Percentiles rank a stretch among this genome's conserved stretches.
These are phyloP conservation scores for Colletotrichum acutatum DNA, from an alignment of 2,329 filamentous ascomycete genomes.

Conservation along the genomic window DNA sequence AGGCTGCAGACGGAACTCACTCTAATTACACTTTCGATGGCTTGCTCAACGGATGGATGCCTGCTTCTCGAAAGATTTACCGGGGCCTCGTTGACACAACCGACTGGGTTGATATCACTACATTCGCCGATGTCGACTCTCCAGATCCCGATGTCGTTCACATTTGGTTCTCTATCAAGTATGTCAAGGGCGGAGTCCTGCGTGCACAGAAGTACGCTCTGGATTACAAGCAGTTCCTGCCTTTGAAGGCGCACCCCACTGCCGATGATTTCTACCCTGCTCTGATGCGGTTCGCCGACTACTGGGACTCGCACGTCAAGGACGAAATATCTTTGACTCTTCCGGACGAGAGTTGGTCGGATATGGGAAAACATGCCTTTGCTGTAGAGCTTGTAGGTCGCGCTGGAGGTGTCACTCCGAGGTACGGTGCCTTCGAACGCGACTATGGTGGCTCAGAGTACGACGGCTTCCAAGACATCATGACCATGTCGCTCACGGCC, in stretches of 20 bases:
- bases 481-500: slow-evolving; percentile 2
- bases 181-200: slow-evolving; percentile 4
- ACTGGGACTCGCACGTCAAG: neutral
- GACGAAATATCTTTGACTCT: neutral
- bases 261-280: slow-evolving; percentile 17
- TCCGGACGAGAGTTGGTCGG: neutral
- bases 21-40: slow-evolving; percentile 2
- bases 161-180: slow-evolving; percentile 5
- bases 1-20: neutral
- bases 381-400: slow-evolving; percentile 10
- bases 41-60: slow-evolving; percentile 5
- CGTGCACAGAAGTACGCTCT: slow-evolving; percentile 2
- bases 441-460: slow-evolving; percentile 14
- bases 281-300: slow-evolving; percentile 14
- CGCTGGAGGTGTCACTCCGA: slow-evolving; percentile 2
- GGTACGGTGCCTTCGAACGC: slow-evolving; percentile 18
- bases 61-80: slow-evolving; percentile 14
- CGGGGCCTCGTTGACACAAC: neutral
- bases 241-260: slow-evolving; percentile 6
- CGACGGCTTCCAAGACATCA: slow-evolving; percentile 16
- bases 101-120: slow-evolving; percentile 10
- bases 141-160: slow-evolving; percentile 9
- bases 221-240: slow-evolving; percentile 11
- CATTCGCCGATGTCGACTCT: slow-evolving; percentile 18
- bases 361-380: slow-evolving; percentile 20